phyloP scores from a whole-genome alignment of 2,329 filamentous ascomycete species.

The Aspergillus pseudonomiae region DNA sequence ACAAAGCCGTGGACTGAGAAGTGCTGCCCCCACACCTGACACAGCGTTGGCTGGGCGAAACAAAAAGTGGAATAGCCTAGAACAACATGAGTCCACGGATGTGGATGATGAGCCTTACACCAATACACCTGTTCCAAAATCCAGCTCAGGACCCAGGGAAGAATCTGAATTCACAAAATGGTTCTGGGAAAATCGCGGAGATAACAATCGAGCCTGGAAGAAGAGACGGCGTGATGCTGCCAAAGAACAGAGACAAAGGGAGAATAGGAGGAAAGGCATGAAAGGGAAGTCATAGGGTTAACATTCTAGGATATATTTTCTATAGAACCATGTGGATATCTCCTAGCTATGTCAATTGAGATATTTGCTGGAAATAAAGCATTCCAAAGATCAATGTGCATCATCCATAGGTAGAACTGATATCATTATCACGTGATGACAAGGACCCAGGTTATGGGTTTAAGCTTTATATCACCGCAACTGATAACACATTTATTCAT shows the following conservation, averaged over 20 bases:
- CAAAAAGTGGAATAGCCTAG: slow-evolving; percentile 31
- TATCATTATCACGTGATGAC: background rate
- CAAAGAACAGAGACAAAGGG: slow-evolving; percentile 62
- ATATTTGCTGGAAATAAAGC: background rate
- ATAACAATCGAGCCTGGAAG: slow-evolving; percentile 56
- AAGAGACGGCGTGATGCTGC: slow-evolving; percentile 61
- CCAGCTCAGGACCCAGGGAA: slow-evolving; percentile 22
- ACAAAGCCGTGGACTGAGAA: slow-evolving; percentile 67
- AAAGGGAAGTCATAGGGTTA: slow-evolving; percentile 36
- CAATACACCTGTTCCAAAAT: slow-evolving; percentile 30
- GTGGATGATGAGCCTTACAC: slow-evolving; percentile 29
- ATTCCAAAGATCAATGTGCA: background rate
- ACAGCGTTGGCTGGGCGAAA: slow-evolving; percentile 70
- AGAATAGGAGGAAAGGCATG: slow-evolving; percentile 58
- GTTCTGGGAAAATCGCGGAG: slow-evolving; percentile 60
- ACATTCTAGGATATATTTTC: background rate
- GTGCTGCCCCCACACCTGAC: slow-evolving; percentile 91
- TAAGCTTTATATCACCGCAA: background rate
- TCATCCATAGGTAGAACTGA: background rate
- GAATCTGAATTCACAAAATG: slow-evolving; percentile 64
- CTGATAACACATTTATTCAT: background rate
- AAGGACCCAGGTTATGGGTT: background rate
- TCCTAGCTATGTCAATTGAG: too few species aligned
- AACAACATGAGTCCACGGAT: slow-evolving; percentile 22
- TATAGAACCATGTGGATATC: background rate